These are phyloP conservation scores for Alternaria hordeiaustralica DNA, from an alignment of 2,329 filamentous ascomycete species.

Conservation along the genomic window DNA sequence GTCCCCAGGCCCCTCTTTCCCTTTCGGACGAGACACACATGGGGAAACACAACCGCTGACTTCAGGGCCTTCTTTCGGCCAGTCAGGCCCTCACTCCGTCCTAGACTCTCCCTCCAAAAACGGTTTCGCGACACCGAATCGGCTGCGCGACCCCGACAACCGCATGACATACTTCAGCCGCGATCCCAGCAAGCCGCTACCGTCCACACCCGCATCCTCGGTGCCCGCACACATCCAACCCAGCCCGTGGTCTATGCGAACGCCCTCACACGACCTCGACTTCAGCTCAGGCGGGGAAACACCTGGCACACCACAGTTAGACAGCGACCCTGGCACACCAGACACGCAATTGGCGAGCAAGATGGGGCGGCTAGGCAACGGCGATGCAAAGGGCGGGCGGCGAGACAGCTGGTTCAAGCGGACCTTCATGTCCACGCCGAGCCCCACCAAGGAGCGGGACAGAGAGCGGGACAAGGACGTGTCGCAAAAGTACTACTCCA, in stretches of 20 bases:
- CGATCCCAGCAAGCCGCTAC: constrained; percentile 47
- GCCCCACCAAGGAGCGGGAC: constrained; percentile 49
- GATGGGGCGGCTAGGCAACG: constrained; percentile 35
- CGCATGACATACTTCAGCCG: constrained; percentile 58
- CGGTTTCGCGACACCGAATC: constrained; percentile 42
- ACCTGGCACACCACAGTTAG: constrained; percentile 53
- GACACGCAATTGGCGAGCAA: constrained; percentile 43
- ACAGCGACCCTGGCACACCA: constrained; percentile 53
- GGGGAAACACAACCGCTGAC: constrained; percentile 20
- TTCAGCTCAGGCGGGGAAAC: constrained; percentile 59
- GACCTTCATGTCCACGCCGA: constrained; percentile 37
- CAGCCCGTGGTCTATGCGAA: constrained; percentile 45
- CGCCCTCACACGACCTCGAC: constrained; percentile 47
- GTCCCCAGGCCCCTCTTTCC: constrained; percentile 13
- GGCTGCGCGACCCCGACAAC: constrained; percentile 57
- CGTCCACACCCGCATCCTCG: constrained; percentile 28
- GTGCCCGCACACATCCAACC: constrained; percentile 34
- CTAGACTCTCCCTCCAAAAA: constrained; percentile 59
- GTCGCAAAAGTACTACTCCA: constrained; percentile 40
- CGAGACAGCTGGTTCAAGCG: constrained; percentile 42
- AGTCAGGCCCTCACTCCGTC: constrained; percentile 43
- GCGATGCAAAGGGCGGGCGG: constrained; percentile 39
- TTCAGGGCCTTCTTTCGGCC: constrained; percentile 12
- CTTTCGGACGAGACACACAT: not conserved
- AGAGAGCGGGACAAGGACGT: constrained; percentile 8